Conservation (phyloP, 2,329 filamentous ascomycete species). For the Pseudogymnoascus sp. region DNA sequence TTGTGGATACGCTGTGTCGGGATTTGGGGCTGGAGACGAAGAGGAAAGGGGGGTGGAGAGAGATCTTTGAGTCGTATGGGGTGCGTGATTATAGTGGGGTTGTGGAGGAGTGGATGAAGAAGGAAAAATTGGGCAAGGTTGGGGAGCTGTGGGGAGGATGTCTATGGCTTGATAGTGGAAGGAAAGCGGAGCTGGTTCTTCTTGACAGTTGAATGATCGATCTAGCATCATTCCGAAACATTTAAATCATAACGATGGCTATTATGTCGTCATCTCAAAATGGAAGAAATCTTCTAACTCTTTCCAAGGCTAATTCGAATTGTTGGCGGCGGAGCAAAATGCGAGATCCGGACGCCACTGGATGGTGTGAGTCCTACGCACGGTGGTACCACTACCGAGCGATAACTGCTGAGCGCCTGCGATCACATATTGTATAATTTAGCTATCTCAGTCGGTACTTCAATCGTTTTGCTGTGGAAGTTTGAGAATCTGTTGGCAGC, state of each 20-base stretch:
- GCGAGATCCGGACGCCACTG: slow-evolving; percentile 5
- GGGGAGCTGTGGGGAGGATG: neutral
- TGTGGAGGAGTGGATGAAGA: slow-evolving; percentile 33
- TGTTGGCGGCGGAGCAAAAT: too few species aligned
- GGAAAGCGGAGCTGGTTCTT: too few species aligned
- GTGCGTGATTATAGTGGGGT: slow-evolving; percentile 38
- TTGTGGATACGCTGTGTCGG: slow-evolving; percentile 57
- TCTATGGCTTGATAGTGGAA: neutral
- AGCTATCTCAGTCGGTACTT: slow-evolving; percentile 7
- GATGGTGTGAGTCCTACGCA: slow-evolving; percentile 2
- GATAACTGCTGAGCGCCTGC: neutral
- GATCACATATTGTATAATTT: too few species aligned
- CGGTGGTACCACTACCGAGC: slow-evolving; percentile 1
- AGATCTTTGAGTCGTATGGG: slow-evolving; percentile 35
- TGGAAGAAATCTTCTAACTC: too few species aligned
- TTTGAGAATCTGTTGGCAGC: neutral
- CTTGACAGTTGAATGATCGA: too few species aligned
- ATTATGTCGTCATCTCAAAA: too few species aligned
- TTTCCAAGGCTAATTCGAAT: too few species aligned
- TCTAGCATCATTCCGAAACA: too few species aligned
- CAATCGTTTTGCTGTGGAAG: neutral
- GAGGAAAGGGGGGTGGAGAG: slow-evolving; percentile 42
- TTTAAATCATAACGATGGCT: too few species aligned
- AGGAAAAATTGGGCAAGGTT: neutral
- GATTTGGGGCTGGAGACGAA: slow-evolving; percentile 55